Evolutionary conservation across 164 flowering plant species (phyloP).

Genomic region (Vitis amurensis): DNA sequence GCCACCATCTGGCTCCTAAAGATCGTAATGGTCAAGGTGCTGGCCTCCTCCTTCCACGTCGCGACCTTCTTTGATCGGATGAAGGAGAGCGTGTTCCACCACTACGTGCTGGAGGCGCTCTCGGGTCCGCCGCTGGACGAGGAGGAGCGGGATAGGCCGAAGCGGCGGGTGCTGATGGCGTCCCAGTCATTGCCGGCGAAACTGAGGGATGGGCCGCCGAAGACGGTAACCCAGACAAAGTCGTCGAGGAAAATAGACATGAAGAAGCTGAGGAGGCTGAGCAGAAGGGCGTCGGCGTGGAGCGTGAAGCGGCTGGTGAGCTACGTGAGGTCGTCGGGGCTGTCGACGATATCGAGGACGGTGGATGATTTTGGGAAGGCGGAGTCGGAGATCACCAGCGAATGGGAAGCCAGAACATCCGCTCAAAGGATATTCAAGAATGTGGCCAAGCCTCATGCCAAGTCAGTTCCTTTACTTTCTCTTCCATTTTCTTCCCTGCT

Average conservation of each 20-base stretch:
- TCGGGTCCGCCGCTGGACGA: slow-evolving; percentile 40
- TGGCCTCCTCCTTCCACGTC: slow-evolving; percentile 52
- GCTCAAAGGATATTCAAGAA: slow-evolving; percentile 61
- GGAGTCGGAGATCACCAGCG: slow-evolving; percentile 45
- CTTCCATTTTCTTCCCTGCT: not conserved
- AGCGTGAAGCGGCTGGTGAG: slow-evolving; percentile 39
- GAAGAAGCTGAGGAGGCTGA: slow-evolving; percentile 41
- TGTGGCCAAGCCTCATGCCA: slow-evolving; percentile 53
- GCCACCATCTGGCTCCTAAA: slow-evolving; percentile 34
- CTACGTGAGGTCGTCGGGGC: slow-evolving; percentile 27
- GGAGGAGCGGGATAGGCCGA: not conserved
- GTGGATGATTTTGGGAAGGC: slow-evolving; percentile 36
- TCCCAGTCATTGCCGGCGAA: slow-evolving; percentile 21
- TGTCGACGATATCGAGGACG: slow-evolving; percentile 46
- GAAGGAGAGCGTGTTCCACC: slow-evolving; percentile 48
- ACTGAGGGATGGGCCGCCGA: not conserved
- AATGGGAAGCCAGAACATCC: slow-evolving; percentile 44
- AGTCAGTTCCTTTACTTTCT: slow-evolving; percentile 31
- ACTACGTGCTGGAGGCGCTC: slow-evolving; percentile 34
- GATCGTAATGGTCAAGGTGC: slow-evolving; percentile 35
- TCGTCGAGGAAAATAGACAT: slow-evolving; percentile 35
- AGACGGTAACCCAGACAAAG: not conserved
- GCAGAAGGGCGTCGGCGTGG: slow-evolving; percentile 40
- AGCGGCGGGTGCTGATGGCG: not conserved
- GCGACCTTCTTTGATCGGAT: slow-evolving; percentile 47